These are phyloP conservation scores for Globisporangium carolinianum DNA, from an alignment of 352 stramenopile genomes.

Conservation along the genomic window DNA sequence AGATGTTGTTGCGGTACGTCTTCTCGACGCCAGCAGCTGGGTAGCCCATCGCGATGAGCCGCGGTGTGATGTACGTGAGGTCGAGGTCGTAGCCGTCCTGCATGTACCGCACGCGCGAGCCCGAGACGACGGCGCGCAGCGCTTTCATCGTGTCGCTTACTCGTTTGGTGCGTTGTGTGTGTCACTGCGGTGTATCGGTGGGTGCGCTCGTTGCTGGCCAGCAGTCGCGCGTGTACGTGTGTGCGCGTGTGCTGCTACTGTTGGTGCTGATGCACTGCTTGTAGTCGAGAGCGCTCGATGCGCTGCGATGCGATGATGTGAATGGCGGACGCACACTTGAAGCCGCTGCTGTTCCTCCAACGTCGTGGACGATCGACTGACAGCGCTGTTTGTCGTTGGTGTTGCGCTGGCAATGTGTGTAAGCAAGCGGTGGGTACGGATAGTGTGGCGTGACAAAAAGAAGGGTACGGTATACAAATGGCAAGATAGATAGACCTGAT, in stretches of 20 bases:
- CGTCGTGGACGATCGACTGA: too few relatives aligned
- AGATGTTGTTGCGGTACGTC: conserved; percentile 83
- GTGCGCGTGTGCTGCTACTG: background rate
- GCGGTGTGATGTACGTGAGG: conserved; percentile 80
- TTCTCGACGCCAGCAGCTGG: conserved; percentile 78
- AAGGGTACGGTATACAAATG: background rate
- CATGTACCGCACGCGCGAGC: conserved; percentile 78
- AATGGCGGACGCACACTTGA: too few relatives aligned
- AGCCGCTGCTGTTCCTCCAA: too few relatives aligned
- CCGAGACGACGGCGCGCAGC: conserved; percentile 66
- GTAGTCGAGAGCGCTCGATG: too few relatives aligned
- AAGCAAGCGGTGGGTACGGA: too few relatives aligned
- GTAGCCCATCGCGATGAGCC: conserved; percentile 80
- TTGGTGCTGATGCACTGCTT: background rate
- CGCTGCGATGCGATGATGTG: too few relatives aligned
- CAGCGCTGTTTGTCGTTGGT: too few relatives aligned
- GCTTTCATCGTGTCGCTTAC: conserved; percentile 48
- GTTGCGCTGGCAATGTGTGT: too few relatives aligned
- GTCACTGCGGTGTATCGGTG: background rate
- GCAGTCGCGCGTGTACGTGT: background rate
- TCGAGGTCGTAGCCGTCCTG: conserved; percentile 81
- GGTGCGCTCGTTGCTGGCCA: background rate
- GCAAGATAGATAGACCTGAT: background rate
- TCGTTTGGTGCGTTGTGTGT: background rate
- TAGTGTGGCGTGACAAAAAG: too few relatives aligned